Base-by-base conservation (phyloP, 1,284 basidiomycete genomes). In the Trametes versicolor region DNA sequence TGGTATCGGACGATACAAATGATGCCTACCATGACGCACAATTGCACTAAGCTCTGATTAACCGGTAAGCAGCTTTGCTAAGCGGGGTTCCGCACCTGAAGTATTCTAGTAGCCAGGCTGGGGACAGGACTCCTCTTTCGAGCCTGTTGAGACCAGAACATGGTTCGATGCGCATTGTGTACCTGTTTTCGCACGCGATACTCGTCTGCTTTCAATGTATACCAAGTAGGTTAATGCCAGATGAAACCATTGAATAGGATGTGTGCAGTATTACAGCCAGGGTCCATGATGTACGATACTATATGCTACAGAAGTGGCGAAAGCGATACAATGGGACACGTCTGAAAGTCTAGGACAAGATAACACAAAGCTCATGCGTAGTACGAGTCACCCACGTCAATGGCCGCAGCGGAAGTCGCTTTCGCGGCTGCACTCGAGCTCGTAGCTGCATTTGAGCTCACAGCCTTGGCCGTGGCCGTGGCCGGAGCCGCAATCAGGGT, bases 291-390 rank as follows among this genome's bases (percentile, higher is more conserved):
- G 15, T 45, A 60, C 54, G 41, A 45, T 21, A 56, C 36, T 58
- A 45, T 67, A 67, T 67, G 62, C 65, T 64, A 67, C 62, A 67
- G 17, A 15, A 47, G 34, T 17, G 36, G 25, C n/a, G 17, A 25
- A 36, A 49, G 36, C 57, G 57, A 58, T 58, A 58, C 57, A 58
- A 21, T 29, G 41, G 17, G 23, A n/a, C 36, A 17, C 34, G 54
- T 39, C 25, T 23, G 41, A 25, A 29, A 6, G 29, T 57, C 48
- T 48, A 47, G 10, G 39, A 27, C 23, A n/a, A 21, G 19, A 32
- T 13, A 1, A 37, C 43, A 10, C 12, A 19, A 17, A 15, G 39
- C 15, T 63, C 41, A 67, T 39, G 58, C 54, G 4, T 52, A 47
- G 41, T 52, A 62, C 19, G 61, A 62, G 19, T 57, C 47, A 0